A percentile compares a stretch with the other conserved stretches of the same genome.
Evolutionary conservation across 805 yeast genomes (phyloP).

Genomic region (Candida loeiensis): DNA sequence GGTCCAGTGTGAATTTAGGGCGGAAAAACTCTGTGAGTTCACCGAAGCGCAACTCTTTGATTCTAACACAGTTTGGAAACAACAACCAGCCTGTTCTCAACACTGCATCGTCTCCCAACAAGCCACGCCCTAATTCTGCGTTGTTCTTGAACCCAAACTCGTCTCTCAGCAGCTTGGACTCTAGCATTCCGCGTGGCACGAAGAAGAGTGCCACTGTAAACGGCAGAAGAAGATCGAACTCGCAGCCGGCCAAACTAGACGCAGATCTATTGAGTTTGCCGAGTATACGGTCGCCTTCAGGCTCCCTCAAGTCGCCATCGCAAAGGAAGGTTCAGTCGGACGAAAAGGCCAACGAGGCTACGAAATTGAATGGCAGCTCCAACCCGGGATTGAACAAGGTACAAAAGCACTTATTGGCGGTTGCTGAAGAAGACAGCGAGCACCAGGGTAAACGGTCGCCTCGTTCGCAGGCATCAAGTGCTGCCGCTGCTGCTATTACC

Average conservation of each 20-base stretch:
- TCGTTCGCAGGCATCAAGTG: slow-evolving; percentile 5
- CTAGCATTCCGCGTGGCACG: neutral
- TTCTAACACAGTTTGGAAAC: neutral
- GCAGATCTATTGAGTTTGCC: slow-evolving; percentile 10
- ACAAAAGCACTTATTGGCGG: slow-evolving; percentile 16
- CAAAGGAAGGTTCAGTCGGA: slow-evolving; percentile 10
- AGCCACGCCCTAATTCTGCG: slow-evolving; percentile 26
- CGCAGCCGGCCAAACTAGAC: slow-evolving; percentile 29
- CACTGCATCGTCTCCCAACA: slow-evolving; percentile 4
- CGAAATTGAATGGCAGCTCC: neutral
- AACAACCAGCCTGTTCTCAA: slow-evolving; percentile 5
- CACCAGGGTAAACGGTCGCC: neutral
- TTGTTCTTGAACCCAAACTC: slow-evolving; percentile 20
- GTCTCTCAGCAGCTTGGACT: slow-evolving; percentile 15
- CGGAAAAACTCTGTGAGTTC: slow-evolving; percentile 19
- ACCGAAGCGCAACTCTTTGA: slow-evolving; percentile 15
- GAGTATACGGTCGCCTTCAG: slow-evolving; percentile 17
- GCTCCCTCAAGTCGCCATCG: slow-evolving; percentile 13
- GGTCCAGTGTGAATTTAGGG: slow-evolving; percentile 11
- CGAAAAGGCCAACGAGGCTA: neutral
- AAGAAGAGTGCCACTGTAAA: slow-evolving; percentile 10
- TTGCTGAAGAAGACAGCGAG: slow-evolving; percentile 18
- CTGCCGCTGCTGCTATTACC: slow-evolving; percentile 9
- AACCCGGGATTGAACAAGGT: slow-evolving; percentile 10
- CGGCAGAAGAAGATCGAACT: slow-evolving; percentile 34